Conservation (phyloP, 164 flowering plant species). For the Litsea cubeba region DNA sequence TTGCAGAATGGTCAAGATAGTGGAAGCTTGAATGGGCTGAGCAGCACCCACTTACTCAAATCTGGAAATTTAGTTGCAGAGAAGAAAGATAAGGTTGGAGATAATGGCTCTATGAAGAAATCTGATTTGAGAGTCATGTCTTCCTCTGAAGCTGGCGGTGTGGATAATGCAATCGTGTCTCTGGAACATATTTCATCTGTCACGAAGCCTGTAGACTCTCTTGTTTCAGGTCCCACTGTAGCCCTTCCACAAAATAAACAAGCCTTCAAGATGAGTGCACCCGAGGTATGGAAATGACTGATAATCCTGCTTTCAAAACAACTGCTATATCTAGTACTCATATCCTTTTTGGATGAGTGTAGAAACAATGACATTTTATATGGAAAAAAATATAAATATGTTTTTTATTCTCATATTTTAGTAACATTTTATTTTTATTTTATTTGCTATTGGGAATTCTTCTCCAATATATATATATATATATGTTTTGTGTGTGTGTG, state of each 20-base stretch:
- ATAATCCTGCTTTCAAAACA: too few relatives aligned
- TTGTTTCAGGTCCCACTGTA: constrained; percentile 9
- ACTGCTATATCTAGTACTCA: too few relatives aligned
- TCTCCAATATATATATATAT: too few relatives aligned
- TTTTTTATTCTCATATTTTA: too few relatives aligned
- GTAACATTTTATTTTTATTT: too few relatives aligned
- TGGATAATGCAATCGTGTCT: constrained; percentile 8
- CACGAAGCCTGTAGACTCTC: constrained; percentile 19
- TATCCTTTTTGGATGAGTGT: too few relatives aligned
- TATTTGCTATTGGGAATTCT: too few relatives aligned
- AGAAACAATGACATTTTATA: too few relatives aligned
- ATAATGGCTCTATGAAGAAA: constrained; percentile 32
- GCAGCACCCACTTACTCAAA: constrained; percentile 8
- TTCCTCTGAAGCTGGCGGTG: constrained; percentile 17
- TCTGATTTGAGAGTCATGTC: constrained; percentile 9
- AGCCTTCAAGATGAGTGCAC: constrained; percentile 84
- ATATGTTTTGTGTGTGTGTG: too few relatives aligned
- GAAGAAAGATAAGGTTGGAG: constrained; percentile 27
- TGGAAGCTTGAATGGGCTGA: constrained; percentile 19
- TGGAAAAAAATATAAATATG: too few relatives aligned
- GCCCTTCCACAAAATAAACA: constrained; percentile 35
- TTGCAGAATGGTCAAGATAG: constrained; percentile 24
- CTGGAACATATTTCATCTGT: constrained; percentile 17
- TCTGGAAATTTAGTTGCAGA: constrained; percentile 15
- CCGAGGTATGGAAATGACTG: constrained; percentile 48